Base-by-base conservation (phyloP, 495 filamentous ascomycete species). In the Penicillium robsamsonii region DNA sequence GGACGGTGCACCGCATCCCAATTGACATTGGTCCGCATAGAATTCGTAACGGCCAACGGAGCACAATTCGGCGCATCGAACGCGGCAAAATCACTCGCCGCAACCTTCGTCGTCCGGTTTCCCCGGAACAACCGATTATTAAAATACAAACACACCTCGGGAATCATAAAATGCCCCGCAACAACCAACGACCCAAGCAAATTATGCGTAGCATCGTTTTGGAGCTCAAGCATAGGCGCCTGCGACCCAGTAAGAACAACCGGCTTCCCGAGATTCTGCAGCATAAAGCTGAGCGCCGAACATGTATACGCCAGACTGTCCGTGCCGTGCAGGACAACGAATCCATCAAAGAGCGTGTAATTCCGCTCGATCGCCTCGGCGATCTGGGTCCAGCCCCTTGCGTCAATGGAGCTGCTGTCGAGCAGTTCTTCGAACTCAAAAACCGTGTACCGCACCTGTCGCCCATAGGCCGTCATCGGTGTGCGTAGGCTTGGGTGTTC, bases 131-230 rank as follows among this genome's bases (percentile, higher is more conserved):
- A 81, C 46, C 81, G 89, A 74, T 95, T 87, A 70, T 94, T 89
- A 79, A 98, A 98, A 77, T 95, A 97, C 44, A 98, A 79, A 68
- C 91, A 93, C 30, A 98, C 92, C 68, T 98, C 94, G 0, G 94
- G 92, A 59, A 98, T 92, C 76, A 91, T 89, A 71, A 97, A 98
- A 53, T 95, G 94, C 45, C 92, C 93, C 7, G 94, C 94, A 56
- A 98, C 89, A 65, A 96, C 92, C 52, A 97, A 78, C 20, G 91
- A 91, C 27, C 90, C 89, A 11, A 98, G 86, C 13, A 98, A 78
- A 63, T 98, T 98, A 71, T 96, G 92, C n/a, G 91, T 90, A 6
- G 94, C 94, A 71, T 98, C 94, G 37, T 87, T 96, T 67, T 97
- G 91, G 18, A 97, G 81, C 50, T 92, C 87, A 27, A 93, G 84